A percentile compares a stretch with the other conserved stretches of the same genome.
Evolutionary conservation across 306 rosid genomes (phyloP).

Genomic region (Urtica urens): DNA sequence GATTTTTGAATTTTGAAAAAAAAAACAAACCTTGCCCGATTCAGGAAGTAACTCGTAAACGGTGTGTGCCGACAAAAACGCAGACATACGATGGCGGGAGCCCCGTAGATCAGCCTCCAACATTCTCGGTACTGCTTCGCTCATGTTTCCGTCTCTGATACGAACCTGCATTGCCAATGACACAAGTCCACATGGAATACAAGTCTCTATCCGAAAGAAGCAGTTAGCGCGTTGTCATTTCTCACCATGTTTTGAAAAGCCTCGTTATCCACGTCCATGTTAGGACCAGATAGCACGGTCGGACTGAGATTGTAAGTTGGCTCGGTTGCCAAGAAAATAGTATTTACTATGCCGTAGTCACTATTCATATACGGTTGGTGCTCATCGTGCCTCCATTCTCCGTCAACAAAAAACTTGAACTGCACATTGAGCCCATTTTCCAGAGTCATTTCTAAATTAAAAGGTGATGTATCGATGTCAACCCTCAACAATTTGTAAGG

Average conservation of each 20-base stretch:
- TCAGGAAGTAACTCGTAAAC: slow-evolving; percentile 93
- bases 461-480: not conserved
- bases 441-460: not conserved
- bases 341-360: slow-evolving; percentile 76
- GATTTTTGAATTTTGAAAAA: too few relatives aligned
- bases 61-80: slow-evolving; percentile 59
- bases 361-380: slow-evolving; percentile 57
- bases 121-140: slow-evolving; percentile 52
- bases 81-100: slow-evolving; percentile 69
- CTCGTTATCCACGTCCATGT: slow-evolving; percentile 91
- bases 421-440: slow-evolving; percentile 33
- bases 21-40: slow-evolving; percentile 98
- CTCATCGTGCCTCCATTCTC: slow-evolving; percentile 92
- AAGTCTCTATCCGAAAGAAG: not conserved
- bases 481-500: not conserved
- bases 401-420: slow-evolving; percentile 97
- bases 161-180: slow-evolving; percentile 43
- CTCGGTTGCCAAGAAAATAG: slow-evolving; percentile 59
- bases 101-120: slow-evolving; percentile 74
- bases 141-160: slow-evolving; percentile 45
- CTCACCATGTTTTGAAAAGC: slow-evolving; percentile 67
- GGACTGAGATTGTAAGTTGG: slow-evolving; percentile 48
- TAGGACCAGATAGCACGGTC: slow-evolving; percentile 47
- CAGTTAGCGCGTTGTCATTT: slow-evolving; percentile 3
- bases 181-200: not conserved